Base-by-base conservation (phyloP, 371 early-diverging fungal genomes). In the Rhizomucor miehei region DNA sequence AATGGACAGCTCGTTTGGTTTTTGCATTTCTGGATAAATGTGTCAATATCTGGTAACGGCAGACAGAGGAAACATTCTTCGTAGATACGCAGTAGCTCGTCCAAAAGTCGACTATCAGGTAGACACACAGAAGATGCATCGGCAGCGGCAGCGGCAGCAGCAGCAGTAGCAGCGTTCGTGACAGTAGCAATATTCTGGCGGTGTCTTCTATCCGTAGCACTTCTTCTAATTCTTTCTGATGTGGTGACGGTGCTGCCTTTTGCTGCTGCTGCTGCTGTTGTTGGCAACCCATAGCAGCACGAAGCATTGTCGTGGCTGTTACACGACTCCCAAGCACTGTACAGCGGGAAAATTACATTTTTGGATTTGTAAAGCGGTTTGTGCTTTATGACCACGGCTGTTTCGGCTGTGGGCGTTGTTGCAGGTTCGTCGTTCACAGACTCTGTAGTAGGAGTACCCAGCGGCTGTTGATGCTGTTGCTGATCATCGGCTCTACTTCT, bases 291-390 rank as follows among this genome's bases (percentile, higher is more conserved):
- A 8, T 29, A 8, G 29, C 29, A 29, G 29, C 29, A 8, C 29
- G 29, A 29, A 17, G 39, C 37, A 11, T 12, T 35, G 12, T 35
- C 19, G 37, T 24, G 16, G 23, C 47, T 46, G 44, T 41, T 41
- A 39, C 17, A 24, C 2, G 75, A 60, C 16, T 71, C 77, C 77
- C 77, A 77, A 10, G 64, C 65, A 23, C 77, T 77, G 41, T 77
- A 77, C 6, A 77, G 57, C n/a, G 77, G 77, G 43, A 73, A 71
- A 8, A 67, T 63, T 14, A 67, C 65, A 34, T 65, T 51, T 34
- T 73, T 62, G 23, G 68, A 57, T 21, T 63, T 69, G 62, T 71
- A 77, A 0, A 73, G 47, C 1, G 71, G 62, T 20, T 77, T 66
- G 16, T 60, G 65, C 34, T 68, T 68, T 17, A 62, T 49, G 0